These are phyloP conservation scores for Leptomonas pyrrhocoris DNA, from an alignment of 208 protist genomes.

Conservation along the genomic window DNA sequence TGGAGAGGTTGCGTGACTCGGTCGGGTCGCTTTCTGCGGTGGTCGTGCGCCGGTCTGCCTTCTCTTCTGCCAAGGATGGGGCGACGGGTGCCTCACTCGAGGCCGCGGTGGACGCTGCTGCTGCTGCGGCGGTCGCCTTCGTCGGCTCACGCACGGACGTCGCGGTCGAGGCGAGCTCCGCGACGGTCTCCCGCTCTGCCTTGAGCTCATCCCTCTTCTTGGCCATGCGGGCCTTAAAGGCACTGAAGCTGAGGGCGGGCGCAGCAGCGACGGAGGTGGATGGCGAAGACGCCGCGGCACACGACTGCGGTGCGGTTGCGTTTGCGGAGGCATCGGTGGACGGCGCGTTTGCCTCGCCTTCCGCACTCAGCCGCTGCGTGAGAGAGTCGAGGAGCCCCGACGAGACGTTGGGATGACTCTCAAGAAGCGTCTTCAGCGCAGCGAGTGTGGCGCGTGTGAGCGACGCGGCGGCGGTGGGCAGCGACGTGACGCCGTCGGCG, in stretches of 20 bases:
- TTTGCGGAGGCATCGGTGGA: not conserved
- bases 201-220: conserved; percentile 64
- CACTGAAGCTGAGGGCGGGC: conserved; percentile 43
- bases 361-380: not conserved
- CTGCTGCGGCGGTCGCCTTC: not conserved
- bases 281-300: not conserved
- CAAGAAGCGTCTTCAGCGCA: conserved; percentile 27
- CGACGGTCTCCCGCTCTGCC: conserved; percentile 23
- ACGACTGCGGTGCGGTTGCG: too few relatives aligned
- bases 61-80: not conserved
- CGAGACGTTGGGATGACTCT: conserved; percentile 12
- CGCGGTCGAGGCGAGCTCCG: conserved; percentile 22
- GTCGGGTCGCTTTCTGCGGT: conserved; percentile 15
- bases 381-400: conserved; percentile 26
- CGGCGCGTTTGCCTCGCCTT: not conserved
- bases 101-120: conserved; percentile 1
- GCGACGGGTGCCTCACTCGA: not conserved
- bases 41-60: not conserved
- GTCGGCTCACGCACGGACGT: conserved; percentile 30
- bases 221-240: conserved; percentile 63
- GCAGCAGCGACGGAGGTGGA: not conserved
- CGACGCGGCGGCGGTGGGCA: conserved; percentile 30
- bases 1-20: conserved; percentile 29
- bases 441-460: conserved; percentile 30
- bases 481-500: conserved; percentile 41